A percentile compares a stretch with the other conserved stretches of the same genome.
Conservation (phyloP, 176 grass and related monocot species). For the Dendrocalamus sinicus region DNA sequence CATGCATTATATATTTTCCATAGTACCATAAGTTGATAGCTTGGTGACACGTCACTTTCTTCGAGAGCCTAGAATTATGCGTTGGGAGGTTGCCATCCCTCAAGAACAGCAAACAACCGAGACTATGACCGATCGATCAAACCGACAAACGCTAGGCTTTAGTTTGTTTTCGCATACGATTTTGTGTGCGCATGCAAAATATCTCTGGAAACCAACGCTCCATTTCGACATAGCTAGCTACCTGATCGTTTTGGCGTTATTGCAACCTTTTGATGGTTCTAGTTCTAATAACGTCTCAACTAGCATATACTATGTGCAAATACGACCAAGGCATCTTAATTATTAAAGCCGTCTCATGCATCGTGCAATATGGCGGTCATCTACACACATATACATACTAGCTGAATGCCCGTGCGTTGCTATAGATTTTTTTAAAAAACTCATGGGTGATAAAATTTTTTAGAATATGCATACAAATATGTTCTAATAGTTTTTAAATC, state of each 20-base stretch:
- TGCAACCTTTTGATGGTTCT: not conserved
- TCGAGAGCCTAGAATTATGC: not conserved
- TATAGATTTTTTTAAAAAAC: no score
- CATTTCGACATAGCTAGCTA: not conserved
- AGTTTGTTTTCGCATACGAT: not conserved
- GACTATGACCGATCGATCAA: not conserved
- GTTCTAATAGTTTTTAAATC: no score
- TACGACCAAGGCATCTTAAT: not conserved
- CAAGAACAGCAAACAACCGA: constrained; percentile 12
- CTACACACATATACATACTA: no score
- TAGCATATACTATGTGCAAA: not conserved
- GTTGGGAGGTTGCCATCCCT: constrained; percentile 41
- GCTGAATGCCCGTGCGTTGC: no score
- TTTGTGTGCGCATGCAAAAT: not conserved
- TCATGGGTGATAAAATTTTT: no score
- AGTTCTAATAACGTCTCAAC: not conserved
- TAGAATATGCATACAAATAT: no score
- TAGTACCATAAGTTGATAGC: not conserved
- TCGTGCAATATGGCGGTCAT: no score
- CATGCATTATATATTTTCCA: no score
- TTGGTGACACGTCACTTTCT: constrained; percentile 42
- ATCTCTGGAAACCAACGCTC: not conserved
- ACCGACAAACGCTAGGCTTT: constrained; percentile 12
- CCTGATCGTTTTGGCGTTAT: not conserved
- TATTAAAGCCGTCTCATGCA: not conserved